phyloP scores from a whole-genome alignment of 2,329 filamentous ascomycete genomes.

The Trichoderma gracile region DNA sequence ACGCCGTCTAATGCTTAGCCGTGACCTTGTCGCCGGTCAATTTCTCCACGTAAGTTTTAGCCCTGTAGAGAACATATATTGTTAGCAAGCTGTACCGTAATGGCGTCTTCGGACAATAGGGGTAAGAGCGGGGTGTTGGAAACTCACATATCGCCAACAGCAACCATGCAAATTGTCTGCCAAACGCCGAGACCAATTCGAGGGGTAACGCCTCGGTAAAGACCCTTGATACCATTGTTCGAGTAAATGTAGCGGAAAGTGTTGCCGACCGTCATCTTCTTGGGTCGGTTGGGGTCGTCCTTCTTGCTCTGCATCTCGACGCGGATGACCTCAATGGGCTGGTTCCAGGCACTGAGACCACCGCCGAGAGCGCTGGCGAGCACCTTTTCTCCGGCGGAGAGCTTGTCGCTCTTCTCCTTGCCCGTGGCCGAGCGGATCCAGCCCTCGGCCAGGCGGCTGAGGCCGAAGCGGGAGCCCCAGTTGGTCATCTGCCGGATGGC shows the following conservation, averaged over 20 bases:
- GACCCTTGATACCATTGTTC: slow-evolving; percentile 82
- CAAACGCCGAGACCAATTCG: slow-evolving; percentile 94
- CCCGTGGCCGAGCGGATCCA: slow-evolving; percentile 76
- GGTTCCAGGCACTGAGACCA: slow-evolving; percentile 97
- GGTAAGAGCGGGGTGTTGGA: slow-evolving; percentile 19
- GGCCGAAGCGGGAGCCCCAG: slow-evolving; percentile 95
- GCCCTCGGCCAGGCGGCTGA: slow-evolving; percentile 86
- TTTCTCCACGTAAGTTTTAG: slow-evolving; percentile 67
- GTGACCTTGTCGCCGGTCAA: slow-evolving; percentile 64
- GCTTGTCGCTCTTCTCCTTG: slow-evolving; percentile 79
- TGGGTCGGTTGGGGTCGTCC: slow-evolving; percentile 93
- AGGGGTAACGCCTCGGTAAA: slow-evolving; percentile 94
- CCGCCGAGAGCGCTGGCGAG: slow-evolving; percentile 82
- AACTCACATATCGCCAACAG: slow-evolving; percentile 92
- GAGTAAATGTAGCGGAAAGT: slow-evolving; percentile 84
- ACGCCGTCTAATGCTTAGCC: slow-evolving; percentile 64
- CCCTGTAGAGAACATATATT: slow-evolving; percentile 46
- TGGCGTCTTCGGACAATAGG: slow-evolving; percentile 22
- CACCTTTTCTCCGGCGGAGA: slow-evolving; percentile 83
- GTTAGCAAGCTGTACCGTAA: slow-evolving; percentile 30
- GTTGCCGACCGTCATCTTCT: slow-evolving; percentile 97
- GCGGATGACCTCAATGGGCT: slow-evolving; percentile 98
- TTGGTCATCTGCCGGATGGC: slow-evolving; percentile 99
- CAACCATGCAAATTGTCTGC: slow-evolving; percentile 99
- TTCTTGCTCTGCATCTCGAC: slow-evolving; percentile 99